These are phyloP conservation scores for Lentinus brumalis DNA, from an alignment of 768 basidiomycete genomes.

Conservation along the genomic window DNA sequence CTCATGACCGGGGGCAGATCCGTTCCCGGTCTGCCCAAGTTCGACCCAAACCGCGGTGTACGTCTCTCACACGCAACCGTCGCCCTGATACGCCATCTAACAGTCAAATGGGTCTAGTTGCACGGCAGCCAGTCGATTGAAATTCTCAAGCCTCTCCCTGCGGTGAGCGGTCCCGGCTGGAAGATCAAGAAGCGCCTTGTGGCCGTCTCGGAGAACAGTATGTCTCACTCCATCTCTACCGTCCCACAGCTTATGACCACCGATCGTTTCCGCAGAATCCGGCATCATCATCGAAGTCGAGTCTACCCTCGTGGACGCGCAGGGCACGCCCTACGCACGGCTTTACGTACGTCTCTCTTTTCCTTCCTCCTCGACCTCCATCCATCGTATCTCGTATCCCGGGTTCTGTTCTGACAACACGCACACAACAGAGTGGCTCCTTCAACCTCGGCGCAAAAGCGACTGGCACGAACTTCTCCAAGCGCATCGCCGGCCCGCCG, in stretches of 20 bases:
- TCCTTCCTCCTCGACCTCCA: neutral
- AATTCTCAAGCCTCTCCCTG: slow-evolving; percentile 75
- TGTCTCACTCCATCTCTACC: slow-evolving; percentile 23
- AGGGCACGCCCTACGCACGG: slow-evolving; percentile 47
- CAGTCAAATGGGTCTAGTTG: slow-evolving; percentile 45
- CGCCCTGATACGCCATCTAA: neutral
- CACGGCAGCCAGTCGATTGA: slow-evolving; percentile 83
- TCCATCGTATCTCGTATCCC: too few relatives aligned
- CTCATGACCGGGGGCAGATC: slow-evolving; percentile 37
- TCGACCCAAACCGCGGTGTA: slow-evolving; percentile 73
- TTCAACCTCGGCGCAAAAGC: slow-evolving; percentile 48
- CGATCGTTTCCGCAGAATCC: slow-evolving; percentile 48
- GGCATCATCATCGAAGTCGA: slow-evolving; percentile 75
- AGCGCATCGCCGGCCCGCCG: slow-evolving; percentile 40
- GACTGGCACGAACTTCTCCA: slow-evolving; percentile 40
- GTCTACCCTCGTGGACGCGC: slow-evolving; percentile 59
- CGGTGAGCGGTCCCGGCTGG: slow-evolving; percentile 80
- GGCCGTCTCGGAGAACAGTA: slow-evolving; percentile 83
- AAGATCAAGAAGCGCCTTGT: slow-evolving; percentile 64
- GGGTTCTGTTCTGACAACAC: neutral
- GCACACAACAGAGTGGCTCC: slow-evolving; percentile 32
- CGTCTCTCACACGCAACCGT: slow-evolving; percentile 26
- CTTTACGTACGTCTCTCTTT: slow-evolving; percentile 38
- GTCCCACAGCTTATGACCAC: neutral
- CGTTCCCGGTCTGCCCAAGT: slow-evolving; percentile 67